Base-by-base conservation (phyloP, 768 basidiomycete species). In the Naganishia onofrii region DNA sequence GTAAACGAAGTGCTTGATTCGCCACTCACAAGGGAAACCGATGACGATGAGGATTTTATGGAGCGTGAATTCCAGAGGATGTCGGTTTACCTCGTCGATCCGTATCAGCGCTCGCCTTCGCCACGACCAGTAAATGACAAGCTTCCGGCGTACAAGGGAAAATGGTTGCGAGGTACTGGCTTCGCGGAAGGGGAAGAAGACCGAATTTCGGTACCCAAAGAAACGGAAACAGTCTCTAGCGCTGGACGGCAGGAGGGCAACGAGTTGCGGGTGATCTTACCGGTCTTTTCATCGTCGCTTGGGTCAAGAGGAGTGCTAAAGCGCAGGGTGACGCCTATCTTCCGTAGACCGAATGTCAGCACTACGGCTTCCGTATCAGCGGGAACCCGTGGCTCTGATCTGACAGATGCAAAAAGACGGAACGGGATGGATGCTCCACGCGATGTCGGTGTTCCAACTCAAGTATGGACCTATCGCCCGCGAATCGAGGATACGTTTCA, bases 1-100 rank as follows among this genome's bases (percentile, higher is more conserved):
- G n/a, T 8, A 51, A 7, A 26, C 6, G n/a, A 1, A 51, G n/a
- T 26, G 3, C n/a, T n/a, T n/a, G 12, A 26, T 51, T n/a, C 21
- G 12, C 4, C n/a, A 51, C 13, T 26, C 7, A n/a, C 5, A n/a
- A n/a, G 21, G 6, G 48, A 51, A 3, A 51, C 34, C 34, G 28
- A 58, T 38, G 57, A 58, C 19, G 57, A n/a, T n/a, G n/a, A 58
- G 6, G 34, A 58, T 10, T 6, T n/a, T 1, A 12, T 23, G 48
- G 48, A 51, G 48, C n/a, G 21, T 1, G 57, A 34, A 34, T 58
- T 58, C n/a, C 57, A 34, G 34, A 38, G 34, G 57, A 3, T 58
- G 57, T 34, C 31, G 34, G 42, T 17, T 34, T 58, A 58, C 57
- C 34, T 58, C 21, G 34, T 23, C 34, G 57, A 58, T 58, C 57